Base-by-base conservation (phyloP, 2,329 filamentous ascomycete species). In the Aciculosporium take region DNA sequence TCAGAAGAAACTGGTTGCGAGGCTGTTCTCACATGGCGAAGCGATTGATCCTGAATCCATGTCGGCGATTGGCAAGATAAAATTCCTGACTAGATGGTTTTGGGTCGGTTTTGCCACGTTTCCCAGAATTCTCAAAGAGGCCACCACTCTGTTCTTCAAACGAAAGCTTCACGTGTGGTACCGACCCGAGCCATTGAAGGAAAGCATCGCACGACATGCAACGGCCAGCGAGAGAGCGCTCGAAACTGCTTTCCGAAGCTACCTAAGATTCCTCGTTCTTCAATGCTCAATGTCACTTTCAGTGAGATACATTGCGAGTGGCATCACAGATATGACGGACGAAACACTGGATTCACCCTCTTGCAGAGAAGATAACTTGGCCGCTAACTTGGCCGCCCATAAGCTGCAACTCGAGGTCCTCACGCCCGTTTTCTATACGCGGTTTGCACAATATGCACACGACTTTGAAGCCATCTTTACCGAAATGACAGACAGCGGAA, bases 101-200 rank as follows among this genome's bases (percentile, higher is more conserved):
- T 82, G 77, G 78, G 71, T 81, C 8, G 77, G 76, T 2, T 66
- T 84, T 23, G 61, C 72, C 20, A 83, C 79, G 0, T 75, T 79
- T 47, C 78, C 79, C 2, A 67, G 79, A 21, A 83, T 83, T 36
- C 54, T 78, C 17, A 70, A 67, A 41, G 69, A 85, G 57, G 79
- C 78, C 1, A 63, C 54, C 2, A 60, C 56, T 12, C 62, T 84
- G 5, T 78, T 74, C 54, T 74, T 77, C 54, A 55, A 56, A 21
- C 64, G 65, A 27, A 68, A 66, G 28, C 64, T 84, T 23, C 70
- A 76, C 44, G 73, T 84, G 32, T 82, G 77, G 70, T 76, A 71
- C 48, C 64, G 74, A 15, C 79, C 78, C 0, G 78, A 84, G 52
- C 76, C 79, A 1, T 60, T 72, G 5, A 64, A 64, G 21, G 63